Percentiles rank a stretch among this genome's conserved stretches.
Conservation (phyloP, 345 rosid genomes). For the Rhodamnia argentea region DNA sequence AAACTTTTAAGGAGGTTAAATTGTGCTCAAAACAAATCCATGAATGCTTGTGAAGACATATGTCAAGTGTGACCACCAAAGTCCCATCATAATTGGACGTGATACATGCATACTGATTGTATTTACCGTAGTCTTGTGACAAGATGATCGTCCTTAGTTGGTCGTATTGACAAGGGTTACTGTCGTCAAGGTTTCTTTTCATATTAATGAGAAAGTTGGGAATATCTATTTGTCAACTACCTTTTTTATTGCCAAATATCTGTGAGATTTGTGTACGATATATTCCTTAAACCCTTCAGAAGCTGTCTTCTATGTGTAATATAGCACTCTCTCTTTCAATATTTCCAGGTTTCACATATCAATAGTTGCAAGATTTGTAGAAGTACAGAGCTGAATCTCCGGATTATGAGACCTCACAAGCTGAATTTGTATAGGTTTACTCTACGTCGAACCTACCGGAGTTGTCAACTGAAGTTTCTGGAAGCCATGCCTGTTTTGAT, state of each 20-base stretch:
- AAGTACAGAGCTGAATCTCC: background rate
- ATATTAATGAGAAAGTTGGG: background rate
- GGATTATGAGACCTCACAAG: background rate
- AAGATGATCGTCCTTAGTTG: background rate
- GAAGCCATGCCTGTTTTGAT: background rate
- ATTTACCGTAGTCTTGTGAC: background rate
- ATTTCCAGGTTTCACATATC: background rate
- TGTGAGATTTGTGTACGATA: background rate
- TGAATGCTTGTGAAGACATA: background rate
- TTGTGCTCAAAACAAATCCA: background rate
- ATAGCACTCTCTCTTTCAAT: background rate
- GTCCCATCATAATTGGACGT: background rate
- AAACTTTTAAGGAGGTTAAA: background rate
- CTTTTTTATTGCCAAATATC: background rate
- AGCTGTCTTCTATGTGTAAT: background rate
- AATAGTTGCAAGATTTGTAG: background rate
- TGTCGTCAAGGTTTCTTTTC: background rate
- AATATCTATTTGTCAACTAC: background rate
- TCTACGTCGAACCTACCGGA: background rate
- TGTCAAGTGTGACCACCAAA: background rate
- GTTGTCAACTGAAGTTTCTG: background rate
- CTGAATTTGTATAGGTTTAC: background rate
- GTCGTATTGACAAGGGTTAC: background rate
- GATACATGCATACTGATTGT: background rate
- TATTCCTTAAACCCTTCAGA: background rate